A percentile compares a stretch with the other conserved stretches of the same genome.
Conservation (phyloP, 129 eudicot species). For the Logfia minima region DNA sequence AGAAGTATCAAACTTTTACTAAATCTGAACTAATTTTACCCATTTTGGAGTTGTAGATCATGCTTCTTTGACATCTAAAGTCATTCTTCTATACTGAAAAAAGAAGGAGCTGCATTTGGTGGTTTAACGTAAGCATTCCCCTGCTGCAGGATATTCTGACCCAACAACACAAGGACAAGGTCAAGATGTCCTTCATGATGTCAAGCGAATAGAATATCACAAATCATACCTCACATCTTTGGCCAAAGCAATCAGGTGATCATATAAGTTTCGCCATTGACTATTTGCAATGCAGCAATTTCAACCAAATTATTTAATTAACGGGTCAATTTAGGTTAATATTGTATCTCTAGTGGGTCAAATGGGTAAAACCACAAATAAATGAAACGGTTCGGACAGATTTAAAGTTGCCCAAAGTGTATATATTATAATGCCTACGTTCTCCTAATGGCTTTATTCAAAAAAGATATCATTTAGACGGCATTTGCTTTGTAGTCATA, state of each 20-base stretch:
- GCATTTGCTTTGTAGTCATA: no score
- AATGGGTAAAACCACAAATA: background rate
- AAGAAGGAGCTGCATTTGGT: background rate
- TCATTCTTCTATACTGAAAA: conserved; percentile 4
- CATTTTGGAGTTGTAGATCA: background rate
- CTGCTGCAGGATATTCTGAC: conserved; percentile 50
- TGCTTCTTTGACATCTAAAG: background rate
- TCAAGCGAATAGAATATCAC: conserved; percentile 58
- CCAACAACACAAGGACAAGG: conserved; percentile 23
- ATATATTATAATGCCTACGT: background rate
- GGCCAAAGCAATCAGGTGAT: conserved; percentile 65
- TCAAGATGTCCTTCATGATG: conserved; percentile 42
- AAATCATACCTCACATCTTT: conserved; percentile 53
- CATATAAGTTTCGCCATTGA: conserved; percentile 6
- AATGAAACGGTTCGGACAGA: background rate
- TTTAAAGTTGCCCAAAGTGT: background rate
- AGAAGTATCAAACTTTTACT: background rate
- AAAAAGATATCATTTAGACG: background rate
- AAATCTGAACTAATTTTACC: background rate
- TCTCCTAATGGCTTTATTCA: background rate
- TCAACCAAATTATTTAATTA: background rate
- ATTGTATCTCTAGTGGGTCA: background rate
- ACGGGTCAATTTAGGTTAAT: background rate
- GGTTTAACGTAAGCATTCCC: background rate
- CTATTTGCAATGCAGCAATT: background rate